Base-by-base conservation (phyloP, 306 rosid genomes). In the Phaseolus lunatus region DNA sequence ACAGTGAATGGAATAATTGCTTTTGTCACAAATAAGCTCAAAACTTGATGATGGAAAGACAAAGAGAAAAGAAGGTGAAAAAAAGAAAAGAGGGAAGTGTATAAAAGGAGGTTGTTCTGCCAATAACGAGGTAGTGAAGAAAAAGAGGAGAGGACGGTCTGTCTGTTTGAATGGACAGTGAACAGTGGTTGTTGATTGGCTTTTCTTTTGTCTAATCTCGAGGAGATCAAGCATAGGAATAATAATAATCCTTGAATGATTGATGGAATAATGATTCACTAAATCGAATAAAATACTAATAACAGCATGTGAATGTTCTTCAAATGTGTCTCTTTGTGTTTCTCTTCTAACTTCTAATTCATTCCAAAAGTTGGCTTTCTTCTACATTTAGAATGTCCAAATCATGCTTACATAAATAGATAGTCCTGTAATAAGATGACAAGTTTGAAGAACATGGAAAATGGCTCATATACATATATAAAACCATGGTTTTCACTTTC, bases 1-100 rank as follows among this genome's bases (percentile, higher is more conserved):
- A 82, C 50, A 69, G 24, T 18, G 84, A 79, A 73, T 64, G 85
- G 86, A 82, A 87, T 87, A 87, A 82, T 80, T 80, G 85, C 88
- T 80, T 85, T 83, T 75, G 70, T 80, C 70, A 82, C 73, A 84
- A 85, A 80, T 82, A 85, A 85, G 86, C 84, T 73, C 63, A 39
- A 78, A 79, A 75, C 80, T 44, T 56, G 79, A 56, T n/a, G 49
- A 65, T 54, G 70, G 67, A 70, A 70, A 70, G 75, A 70, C 75
- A 70, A 49, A 70, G 75, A 54, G 33, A 72, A 71, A 74, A 76
- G 67, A 85, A 54, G 56, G 70, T 50, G 47, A 66, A 70, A 59
- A 79, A 79, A 82, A 64, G 70, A 64, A 76, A 82, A 65, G 70
- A 65, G 71, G 22, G 52, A 74, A 77, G 83, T 53, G 71, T 31